phyloP scores from a whole-genome alignment of 2,329 filamentous ascomycete genomes.

The Neodidymelliopsis sp. region DNA sequence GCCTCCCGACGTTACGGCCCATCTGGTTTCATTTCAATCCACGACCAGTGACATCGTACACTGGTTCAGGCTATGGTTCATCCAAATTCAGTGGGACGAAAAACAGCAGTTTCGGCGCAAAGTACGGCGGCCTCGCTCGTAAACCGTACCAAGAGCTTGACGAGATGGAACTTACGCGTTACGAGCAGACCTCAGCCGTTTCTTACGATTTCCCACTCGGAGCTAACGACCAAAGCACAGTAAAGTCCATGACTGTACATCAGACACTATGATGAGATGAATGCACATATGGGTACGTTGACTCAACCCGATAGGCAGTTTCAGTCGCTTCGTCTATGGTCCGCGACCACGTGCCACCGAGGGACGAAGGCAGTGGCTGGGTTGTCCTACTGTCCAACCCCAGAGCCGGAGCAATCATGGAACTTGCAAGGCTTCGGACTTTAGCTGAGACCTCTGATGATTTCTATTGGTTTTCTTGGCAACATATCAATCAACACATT shows the following conservation, averaged over 20 bases:
- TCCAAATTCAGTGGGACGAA: conserved; percentile 23
- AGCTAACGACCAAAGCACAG: conserved; percentile 15
- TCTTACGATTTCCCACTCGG: conserved; percentile 10
- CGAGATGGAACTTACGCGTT: conserved; percentile 30
- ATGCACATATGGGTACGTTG: too few relatives aligned
- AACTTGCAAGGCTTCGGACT: too few relatives aligned
- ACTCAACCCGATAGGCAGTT: too few relatives aligned
- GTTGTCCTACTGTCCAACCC: too few relatives aligned
- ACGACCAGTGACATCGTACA: conserved; percentile 13
- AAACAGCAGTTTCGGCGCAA: conserved; percentile 18
- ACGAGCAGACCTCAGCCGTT: conserved; percentile 15
- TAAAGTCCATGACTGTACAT: conserved; percentile 25
- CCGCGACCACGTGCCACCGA: too few relatives aligned
- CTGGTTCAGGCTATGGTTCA: conserved; percentile 10
- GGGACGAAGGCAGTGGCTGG: too few relatives aligned
- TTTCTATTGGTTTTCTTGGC: too few relatives aligned
- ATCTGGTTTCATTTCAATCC: conserved; percentile 33
- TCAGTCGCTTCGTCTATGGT: too few relatives aligned
- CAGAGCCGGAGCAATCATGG: too few relatives aligned
- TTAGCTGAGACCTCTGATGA: too few relatives aligned
- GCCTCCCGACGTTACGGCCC: conserved; percentile 35
- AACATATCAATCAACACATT: too few relatives aligned
- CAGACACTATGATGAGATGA: conserved; percentile 19
- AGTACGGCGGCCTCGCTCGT: conserved; percentile 4
- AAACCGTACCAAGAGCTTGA: conserved; percentile 31